phyloP scores from a whole-genome alignment of 2,329 filamentous ascomycete genomes.

The Aspergillus sp. region DNA sequence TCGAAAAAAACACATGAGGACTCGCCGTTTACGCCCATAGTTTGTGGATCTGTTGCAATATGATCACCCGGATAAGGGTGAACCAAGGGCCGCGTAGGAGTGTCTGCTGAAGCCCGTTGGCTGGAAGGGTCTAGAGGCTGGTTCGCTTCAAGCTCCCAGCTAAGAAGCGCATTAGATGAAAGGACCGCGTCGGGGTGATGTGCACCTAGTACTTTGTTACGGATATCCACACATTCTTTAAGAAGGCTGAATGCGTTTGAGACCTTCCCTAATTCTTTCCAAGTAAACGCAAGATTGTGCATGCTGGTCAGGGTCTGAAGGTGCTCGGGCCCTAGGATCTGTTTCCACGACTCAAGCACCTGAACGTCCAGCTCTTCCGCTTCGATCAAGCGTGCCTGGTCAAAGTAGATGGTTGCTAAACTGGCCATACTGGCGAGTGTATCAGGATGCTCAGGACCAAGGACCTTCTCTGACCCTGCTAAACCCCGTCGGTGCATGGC shows the following conservation, averaged over 20 bases:
- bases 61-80: background rate
- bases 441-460: constrained; percentile 1
- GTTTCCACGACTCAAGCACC: background rate
- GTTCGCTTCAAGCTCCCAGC: background rate
- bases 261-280: constrained; percentile 1
- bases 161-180: background rate
- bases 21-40: background rate
- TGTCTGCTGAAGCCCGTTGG: background rate
- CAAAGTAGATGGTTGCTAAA: background rate
- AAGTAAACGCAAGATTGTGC: background rate
- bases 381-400: background rate
- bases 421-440: background rate
- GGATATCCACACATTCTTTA: background rate
- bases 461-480: background rate
- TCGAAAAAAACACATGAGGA: background rate
- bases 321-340: background rate
- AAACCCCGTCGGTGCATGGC: background rate
- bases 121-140: background rate
- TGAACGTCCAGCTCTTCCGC: background rate
- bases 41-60: background rate
- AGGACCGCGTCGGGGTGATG: background rate
- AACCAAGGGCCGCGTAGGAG: background rate
- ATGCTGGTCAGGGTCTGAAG: background rate
- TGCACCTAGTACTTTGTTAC: background rate
- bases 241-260: background rate